Base-by-base conservation (phyloP, 148 eudicot genomes). In the Hydrangea macrophylla region DNA sequence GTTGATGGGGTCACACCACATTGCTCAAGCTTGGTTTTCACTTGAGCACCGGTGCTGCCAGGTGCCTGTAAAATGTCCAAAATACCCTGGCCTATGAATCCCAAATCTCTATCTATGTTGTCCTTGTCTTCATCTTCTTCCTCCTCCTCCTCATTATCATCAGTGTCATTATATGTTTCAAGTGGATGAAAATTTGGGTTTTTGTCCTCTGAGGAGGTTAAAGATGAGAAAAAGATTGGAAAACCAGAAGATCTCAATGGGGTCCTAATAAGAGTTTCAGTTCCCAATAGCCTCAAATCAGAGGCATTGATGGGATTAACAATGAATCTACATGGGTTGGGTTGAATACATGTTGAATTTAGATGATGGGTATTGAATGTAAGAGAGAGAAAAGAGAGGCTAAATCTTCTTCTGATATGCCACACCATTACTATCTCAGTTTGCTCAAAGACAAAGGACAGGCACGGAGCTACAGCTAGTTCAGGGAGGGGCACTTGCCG, bases 1-100 rank as follows among this genome's bases (percentile, higher is more conserved):
- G 82, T 40, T 18, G 90, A 82, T 13, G 77, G 67, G 26, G 15
- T 68, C 33, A 90, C 67, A 22, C 82, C 76, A 80, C 90, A 92
- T 48, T 84, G 65, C 51, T 86, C 86, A 15, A 92, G 90, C 75
- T 79, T 84, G 40, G 75, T 66, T 60, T 67, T 86, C 27, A 77
- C 76, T 55, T 79, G 70, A 35, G 72, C 37, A 23, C 72, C 79
- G 55, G 57, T 76, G 33, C 58, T 44, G 15, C 72, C 73, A 1
- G 50, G 54, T 1, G 75, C 70, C 57, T 62, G 58, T 58, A 88
- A 65, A 27, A 82, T 77, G 30, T 50, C 80, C 81, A 82, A 62
- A 40, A 75, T 22, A 27, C 42, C 69, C 32, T 75, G 80, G 65
- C 80, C 75, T 55, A 24, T 73, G 9, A 33, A 7, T 54, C 78